Evolutionary conservation across 192 early-diverging fungal species (phyloP), one percentile per base, ranked within the genome.

Genomic region (Coemansia sp.): DNA sequence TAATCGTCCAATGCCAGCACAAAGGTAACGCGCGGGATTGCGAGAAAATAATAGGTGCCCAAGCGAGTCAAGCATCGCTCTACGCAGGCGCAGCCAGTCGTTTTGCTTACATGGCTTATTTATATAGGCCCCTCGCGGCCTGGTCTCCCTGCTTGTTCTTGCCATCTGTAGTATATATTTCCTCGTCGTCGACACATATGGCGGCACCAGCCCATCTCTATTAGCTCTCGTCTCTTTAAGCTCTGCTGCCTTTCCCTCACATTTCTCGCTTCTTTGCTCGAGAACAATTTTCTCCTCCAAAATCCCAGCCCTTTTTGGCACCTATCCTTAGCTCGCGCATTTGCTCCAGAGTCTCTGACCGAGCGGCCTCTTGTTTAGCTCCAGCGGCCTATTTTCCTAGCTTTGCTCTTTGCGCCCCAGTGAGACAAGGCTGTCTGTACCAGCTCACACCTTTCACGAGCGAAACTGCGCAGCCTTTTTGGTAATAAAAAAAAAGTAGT

Each of bases 1-100:
- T 23, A 53, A 53, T 53, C 52, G 13, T 11, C 52, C 52, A 53
- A 53, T 53, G 52, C 52, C 52, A 53, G 52, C 52, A 53, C 52
- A 53, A 53, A 53, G 52, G 52, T 53, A 53, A 53, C 52, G 52
- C 52, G 52, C 25, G 52, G 26, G 21, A 28, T 31, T 28, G 26
- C 21, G 50, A 28, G 18, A 5, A 18, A 53, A 23, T 26, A 23
- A 53, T 25, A 25, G 23, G 47, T 28, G 52, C 18, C 21, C 52
- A 53, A 53, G 23, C 52, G 12, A 28, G 52, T 53, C 52, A 28
- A 25, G 52, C 52, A 26, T 53, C 3, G 12, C 50, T 28, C 52
- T n/a, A 31, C 52, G 25, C 28, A 16, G 25, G 52, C 52, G 52
- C 52, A 53, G 52, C 52, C 52, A 53, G 52, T 53, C 25, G 52